Evolutionary conservation across 371 early-diverging fungal genomes (phyloP), one percentile per base, ranked within the genome.

Genomic region (Nematocida homosporus): DNA sequence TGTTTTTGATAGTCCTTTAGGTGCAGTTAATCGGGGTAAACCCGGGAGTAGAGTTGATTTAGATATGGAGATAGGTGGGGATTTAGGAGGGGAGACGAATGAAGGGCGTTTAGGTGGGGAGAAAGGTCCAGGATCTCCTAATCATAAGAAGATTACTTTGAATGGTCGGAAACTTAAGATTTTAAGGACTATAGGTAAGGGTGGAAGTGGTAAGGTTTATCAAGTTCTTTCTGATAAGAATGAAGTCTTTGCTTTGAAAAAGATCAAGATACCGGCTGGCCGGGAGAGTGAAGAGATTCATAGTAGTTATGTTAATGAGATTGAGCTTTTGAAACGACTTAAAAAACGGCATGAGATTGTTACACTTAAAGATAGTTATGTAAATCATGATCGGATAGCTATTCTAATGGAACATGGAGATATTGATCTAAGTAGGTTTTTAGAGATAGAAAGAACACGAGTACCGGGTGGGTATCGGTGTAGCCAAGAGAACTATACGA

Each of bases 391-490:
- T 63, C 81, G 84, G 41, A 86, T 87, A 34, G 66, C 81, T 29
- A 80, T 93, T 47, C 84, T 88, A 1, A 72, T 96, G 86, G 96
- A 97, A 84, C 89, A 88, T 76, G 97, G 95, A 29, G 93, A 94
- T 75, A 90, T 89, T 5, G 94, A 94, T 69, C 80, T 97, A 41
- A 89, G 89, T 1, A 85, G 85, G 35, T 77, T 66, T 37, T 61
- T 77, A 8, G 77, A 77, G 23, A 41, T 65, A 72, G 66, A 77
- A 68, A 77, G 76, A 75, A 61, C 25, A 20, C 27, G 16, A 16
- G 29, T 30, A 23, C 57, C 52, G 16, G 42, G 47, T 40, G 75
- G 75, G 34, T 72, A 72, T 55, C 50, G 75, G 55, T 57, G 52
- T 20, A 59, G 60, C 75, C n/a, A 51, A 8, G 75, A 72, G 32